Evolutionary conservation across 2,329 filamentous ascomycete species (phyloP).

Genomic region (Phyllosticta ampelicida): DNA sequence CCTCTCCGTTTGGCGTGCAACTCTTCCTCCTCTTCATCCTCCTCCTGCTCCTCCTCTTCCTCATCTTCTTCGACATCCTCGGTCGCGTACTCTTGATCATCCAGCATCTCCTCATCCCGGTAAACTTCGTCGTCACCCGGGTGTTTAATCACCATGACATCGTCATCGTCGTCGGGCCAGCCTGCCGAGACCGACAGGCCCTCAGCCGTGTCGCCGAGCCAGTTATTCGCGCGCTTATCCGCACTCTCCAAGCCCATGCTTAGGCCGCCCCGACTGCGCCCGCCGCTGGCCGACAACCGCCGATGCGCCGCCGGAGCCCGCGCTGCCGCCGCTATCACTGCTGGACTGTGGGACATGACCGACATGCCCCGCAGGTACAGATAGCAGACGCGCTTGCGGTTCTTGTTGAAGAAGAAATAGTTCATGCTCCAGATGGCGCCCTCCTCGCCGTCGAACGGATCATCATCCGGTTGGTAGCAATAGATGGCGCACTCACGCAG

Average conservation of each 20-base stretch:
- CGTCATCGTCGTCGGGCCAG: constrained; percentile 35
- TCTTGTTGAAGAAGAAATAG: constrained; percentile 96
- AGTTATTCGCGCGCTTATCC: constrained; percentile 75
- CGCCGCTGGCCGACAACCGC: not conserved
- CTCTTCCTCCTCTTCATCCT: constrained; percentile 2
- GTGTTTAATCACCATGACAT: constrained; percentile 29
- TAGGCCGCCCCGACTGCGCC: not conserved
- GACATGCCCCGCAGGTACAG: constrained; percentile 84
- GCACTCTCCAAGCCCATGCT: constrained; percentile 27
- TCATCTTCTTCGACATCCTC: constrained; percentile 16
- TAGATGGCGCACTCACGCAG: constrained; percentile 83
- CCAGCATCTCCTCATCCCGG: constrained; percentile 18
- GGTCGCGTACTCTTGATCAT: constrained; percentile 10
- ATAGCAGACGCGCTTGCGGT: constrained; percentile 85
- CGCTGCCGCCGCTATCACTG: constrained; percentile 15
- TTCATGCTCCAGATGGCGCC: constrained; percentile 90
- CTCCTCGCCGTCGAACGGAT: constrained; percentile 85
- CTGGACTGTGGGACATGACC: constrained; percentile 55
- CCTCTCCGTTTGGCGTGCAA: constrained; percentile 31
- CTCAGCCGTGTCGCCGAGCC: constrained; percentile 60
- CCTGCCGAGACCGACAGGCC: constrained; percentile 12
- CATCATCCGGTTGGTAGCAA: constrained; percentile 77
- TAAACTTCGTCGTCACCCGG: constrained; percentile 27
- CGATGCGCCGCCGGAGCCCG: not conserved
- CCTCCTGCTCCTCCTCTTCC: constrained; percentile 30